Evolutionary conservation across 306 rosid genomes (phyloP), one percentile per base, ranked within the genome.

Genomic region (Mimosa pudica): DNA sequence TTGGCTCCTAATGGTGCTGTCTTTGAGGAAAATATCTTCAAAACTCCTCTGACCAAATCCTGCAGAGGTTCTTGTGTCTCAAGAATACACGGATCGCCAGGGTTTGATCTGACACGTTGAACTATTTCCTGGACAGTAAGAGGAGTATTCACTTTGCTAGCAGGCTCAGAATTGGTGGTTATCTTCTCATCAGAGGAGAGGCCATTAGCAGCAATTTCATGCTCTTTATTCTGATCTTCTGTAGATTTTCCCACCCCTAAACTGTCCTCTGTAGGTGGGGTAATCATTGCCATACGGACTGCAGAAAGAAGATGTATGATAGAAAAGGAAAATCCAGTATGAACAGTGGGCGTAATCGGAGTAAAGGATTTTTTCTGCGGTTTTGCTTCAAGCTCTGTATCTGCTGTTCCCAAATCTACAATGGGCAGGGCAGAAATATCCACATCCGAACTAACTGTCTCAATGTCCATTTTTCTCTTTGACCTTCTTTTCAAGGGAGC

Each of bases 51-150:
- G 80, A 96, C 97, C 90, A 96, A 88, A 84, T 96, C 99, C 77
- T 93, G 98, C 32, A 93, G 89, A 66, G 99, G 98, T 82, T 96
- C 99, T 84, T 96, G 98, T 1, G 96, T 96, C 91, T 96, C 99
- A 71, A 96, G 98, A 74, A 96, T 90, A 71, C 89, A 88, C 77
- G 99, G 97, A 86, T 96, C 99, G 54, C 94, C 94, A 55, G 99
- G 99, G 79, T 88, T 96, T 18, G 91, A 93, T 85, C 91, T 91
- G 78, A 96, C 94, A 49, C 91, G 97, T 76, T 90, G 82, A 35
- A 93, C 97, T 77, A 96, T 89, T 80, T 93, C 98, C 78, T 87
- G 98, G 89, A 91, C 82, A 44, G 97, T 85, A 62, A 96, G 90
- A 73, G 89, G 91, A 47, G 77, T 63, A 79, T 69, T 89, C 44